Evolutionary conservation across 2,329 filamentous ascomycete species (phyloP).

Genomic region (Penicillium fuscoglaucum): DNA sequence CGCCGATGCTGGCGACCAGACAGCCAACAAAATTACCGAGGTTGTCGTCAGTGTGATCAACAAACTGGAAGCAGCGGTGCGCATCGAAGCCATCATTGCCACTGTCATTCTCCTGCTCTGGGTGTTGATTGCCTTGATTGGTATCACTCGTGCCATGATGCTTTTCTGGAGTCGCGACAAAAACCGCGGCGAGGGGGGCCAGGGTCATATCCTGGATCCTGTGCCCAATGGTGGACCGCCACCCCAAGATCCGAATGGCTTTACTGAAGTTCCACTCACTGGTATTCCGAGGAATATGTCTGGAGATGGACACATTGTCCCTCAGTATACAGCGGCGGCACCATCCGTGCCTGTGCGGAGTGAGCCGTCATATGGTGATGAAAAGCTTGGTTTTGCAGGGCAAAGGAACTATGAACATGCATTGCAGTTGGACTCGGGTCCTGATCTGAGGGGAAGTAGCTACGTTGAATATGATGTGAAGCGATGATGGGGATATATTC

Average conservation of each 20-base stretch:
- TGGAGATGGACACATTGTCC: conserved; percentile 21
- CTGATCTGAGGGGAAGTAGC: conserved; percentile 34
- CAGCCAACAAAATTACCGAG: conserved; percentile 77
- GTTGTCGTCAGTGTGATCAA: conserved; percentile 70
- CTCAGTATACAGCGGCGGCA: conserved; percentile 28
- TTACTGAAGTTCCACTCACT: conserved; percentile 42
- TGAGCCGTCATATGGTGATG: conserved; percentile 33
- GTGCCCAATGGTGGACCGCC: conserved; percentile 10
- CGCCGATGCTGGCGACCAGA: conserved; percentile 69
- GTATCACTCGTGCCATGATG: conserved; percentile 65
- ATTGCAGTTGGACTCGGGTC: conserved; percentile 29
- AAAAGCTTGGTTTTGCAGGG: conserved; percentile 47
- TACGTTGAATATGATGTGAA: conserved; percentile 43
- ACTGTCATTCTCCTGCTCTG: conserved; percentile 72
- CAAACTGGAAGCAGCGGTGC: conserved; percentile 67
- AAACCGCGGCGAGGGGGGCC: conserved; percentile 60
- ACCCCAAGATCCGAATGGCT: conserved; percentile 27
- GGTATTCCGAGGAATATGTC: conserved; percentile 27
- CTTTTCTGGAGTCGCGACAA: conserved; percentile 63
- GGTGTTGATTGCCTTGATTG: conserved; percentile 73
- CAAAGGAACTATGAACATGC: conserved; percentile 37
- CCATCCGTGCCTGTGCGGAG: conserved; percentile 4
- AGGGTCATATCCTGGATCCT: conserved; percentile 28
- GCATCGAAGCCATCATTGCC: conserved; percentile 78
- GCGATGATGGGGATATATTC: conserved; percentile 14